Conservation (phyloP, 2,329 filamentous ascomycete genomes). For the Lachnellula willkommii region DNA sequence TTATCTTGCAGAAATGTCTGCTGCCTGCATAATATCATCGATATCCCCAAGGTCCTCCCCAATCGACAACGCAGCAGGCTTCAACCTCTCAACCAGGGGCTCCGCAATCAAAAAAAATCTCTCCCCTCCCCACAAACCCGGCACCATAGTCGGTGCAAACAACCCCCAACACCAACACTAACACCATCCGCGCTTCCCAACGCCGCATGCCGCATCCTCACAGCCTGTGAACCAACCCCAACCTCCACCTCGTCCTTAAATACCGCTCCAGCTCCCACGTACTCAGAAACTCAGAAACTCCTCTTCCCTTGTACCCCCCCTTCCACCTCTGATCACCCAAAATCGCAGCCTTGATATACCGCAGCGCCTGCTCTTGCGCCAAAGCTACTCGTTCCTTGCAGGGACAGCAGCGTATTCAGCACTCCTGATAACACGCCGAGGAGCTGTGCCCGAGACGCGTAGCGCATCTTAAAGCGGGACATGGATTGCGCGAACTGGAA, state of each 20-base stretch:
- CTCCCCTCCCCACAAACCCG: conserved; percentile 3
- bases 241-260: conserved; percentile 9
- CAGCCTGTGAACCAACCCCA: conserved; percentile 10
- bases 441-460: neutral
- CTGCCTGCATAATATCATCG: conserved; percentile 7
- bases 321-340: conserved; percentile 1
- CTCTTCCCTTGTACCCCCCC: conserved; percentile 2
- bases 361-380: neutral
- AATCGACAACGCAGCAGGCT: conserved; percentile 6
- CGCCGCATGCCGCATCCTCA: conserved; percentile 2
- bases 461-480: conserved; percentile 13
- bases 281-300: conserved; percentile 12
- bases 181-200: neutral
- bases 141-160: conserved; percentile 15
- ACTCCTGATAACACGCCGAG: conserved; percentile 3
- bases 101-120: conserved; percentile 7
- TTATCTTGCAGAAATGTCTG: conserved; percentile 7
- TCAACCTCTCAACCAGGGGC: conserved; percentile 9
- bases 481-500: conserved; percentile 3
- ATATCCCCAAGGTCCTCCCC: conserved; percentile 11
- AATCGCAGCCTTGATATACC: conserved; percentile 4
- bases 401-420: conserved; percentile 15
- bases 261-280: conserved; percentile 16
- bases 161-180: neutral
- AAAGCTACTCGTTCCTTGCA: conserved; percentile 8